Evolutionary conservation across 352 stramenopile genomes (phyloP).

Genomic region (Pythium rhizo-oryzae): DNA sequence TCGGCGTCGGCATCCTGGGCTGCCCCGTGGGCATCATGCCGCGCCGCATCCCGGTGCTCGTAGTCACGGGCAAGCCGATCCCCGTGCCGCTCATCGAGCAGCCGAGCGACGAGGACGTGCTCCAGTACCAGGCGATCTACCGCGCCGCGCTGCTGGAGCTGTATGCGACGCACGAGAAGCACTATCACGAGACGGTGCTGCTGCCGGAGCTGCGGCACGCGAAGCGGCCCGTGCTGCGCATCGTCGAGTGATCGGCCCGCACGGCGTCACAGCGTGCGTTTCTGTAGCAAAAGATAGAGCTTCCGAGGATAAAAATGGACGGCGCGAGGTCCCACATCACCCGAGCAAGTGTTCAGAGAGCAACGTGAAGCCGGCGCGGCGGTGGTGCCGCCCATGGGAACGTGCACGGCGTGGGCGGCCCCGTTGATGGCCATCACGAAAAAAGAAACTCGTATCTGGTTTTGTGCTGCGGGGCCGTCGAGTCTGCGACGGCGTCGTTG

Average conservation of each 20-base stretch:
- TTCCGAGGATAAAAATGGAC: background rate
- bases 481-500: no score
- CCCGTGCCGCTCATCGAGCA: slow-evolving; percentile 39
- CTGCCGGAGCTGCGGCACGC: slow-evolving; percentile 32
- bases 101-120: slow-evolving; percentile 46
- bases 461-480: no score
- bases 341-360: background rate
- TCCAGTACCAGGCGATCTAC: slow-evolving; percentile 52
- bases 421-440: no score
- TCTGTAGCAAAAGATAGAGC: background rate
- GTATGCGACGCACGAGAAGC: slow-evolving; percentile 49
- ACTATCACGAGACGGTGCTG: slow-evolving; percentile 46
- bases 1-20: slow-evolving; percentile 35
- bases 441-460: no score
- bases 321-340: background rate
- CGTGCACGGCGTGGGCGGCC: no score
- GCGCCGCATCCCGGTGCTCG: slow-evolving; percentile 35
- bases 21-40: slow-evolving; percentile 40
- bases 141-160: slow-evolving; percentile 44
- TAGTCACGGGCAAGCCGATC: slow-evolving; percentile 51
- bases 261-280: background rate
- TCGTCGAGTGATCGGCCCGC: slow-evolving; percentile 31
- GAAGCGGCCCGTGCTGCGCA: slow-evolving; percentile 30
- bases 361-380: no score
- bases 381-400: no score